These are phyloP conservation scores for Paramecium pentaurelia DNA, from an alignment of 73 alveolate genomes.

Conservation along the genomic window DNA sequence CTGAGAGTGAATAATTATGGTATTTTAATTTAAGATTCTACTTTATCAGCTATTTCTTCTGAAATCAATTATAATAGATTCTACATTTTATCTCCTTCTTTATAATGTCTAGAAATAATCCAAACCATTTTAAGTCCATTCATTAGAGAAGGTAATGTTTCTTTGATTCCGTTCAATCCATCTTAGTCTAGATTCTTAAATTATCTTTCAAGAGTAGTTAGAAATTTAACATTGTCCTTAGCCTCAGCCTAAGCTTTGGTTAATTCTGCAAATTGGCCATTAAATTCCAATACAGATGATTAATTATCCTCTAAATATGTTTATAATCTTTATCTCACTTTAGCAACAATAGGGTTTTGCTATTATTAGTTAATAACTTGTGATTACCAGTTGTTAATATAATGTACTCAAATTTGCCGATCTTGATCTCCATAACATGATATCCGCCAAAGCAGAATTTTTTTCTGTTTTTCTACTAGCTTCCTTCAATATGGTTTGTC, in stretches of 20 bases:
- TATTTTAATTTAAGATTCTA: constrained; percentile 86
- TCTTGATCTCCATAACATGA: constrained; percentile 77
- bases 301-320: neutral
- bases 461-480: constrained; percentile 47
- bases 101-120: constrained; percentile 95
- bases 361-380: neutral
- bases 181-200: constrained; percentile 94
- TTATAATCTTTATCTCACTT: neutral
- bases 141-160: constrained; percentile 91
- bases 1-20: constrained; percentile 81
- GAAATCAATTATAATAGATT: constrained; percentile 86
- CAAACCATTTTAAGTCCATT: constrained; percentile 95
- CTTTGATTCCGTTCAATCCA: constrained; percentile 89
- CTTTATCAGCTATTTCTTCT: constrained; percentile 95
- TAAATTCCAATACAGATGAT: constrained; percentile 59
- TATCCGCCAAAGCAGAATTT: constrained; percentile 81
- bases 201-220: constrained; percentile 94
- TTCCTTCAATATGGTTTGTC: neutral
- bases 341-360: neutral
- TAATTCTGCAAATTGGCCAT: constrained; percentile 72
- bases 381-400: constrained; percentile 63
- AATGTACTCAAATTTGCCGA: constrained; percentile 79
- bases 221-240: constrained; percentile 95
- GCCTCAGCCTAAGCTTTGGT: constrained; percentile 94
- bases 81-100: constrained; percentile 92